Evolutionary conservation across 495 filamentous ascomycete species (phyloP), one percentile per base, ranked within the genome.

Genomic region (Xylaria intraflava): DNA sequence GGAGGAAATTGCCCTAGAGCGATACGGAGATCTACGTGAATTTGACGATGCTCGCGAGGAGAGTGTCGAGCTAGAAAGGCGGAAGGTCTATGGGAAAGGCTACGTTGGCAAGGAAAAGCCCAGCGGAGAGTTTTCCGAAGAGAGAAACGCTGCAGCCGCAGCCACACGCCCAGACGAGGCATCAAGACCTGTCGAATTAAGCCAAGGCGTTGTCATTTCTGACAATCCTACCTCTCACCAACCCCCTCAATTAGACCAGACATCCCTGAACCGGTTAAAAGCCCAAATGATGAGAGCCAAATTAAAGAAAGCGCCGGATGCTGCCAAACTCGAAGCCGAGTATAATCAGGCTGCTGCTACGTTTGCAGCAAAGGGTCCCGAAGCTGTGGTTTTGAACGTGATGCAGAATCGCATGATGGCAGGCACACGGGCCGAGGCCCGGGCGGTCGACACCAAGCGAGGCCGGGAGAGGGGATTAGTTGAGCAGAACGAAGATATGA

Each of bases 1-100:
- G 16, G 91, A 97, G 23, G 88, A 90, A 24, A 72, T 96, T 49
- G 93, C 93, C 1, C 54, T 85, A 23, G 85, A 94, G 59, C 76
- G 87, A 46, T 96, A 86, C 65, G 94, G 92, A 11, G 82, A 83
- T 60, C 67, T 99, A 19, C 79, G 84, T 22, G 84, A 85, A 2
- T 96, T 96, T 65, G 93, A 99, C 64, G 88, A 96, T 61, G 92
- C 90, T 3, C 78, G 93, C 48, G 93, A 99, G 65, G 94, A 99
- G 64, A 86, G 95, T 71, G 83, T 81, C n/a, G 93, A 99, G 62
- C 49, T 99, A 49, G 94, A 94, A 35, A 78, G 93, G 31, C 79
- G 90, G 49, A 81, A 84, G 48, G 81, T 83, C 39, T 99, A 97
- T 62, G 94, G 94, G 0, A 75, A 85, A 47, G 88, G 86, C 26